phyloP scores from a whole-genome alignment of 2,329 filamentous ascomycete genomes.

The Botrytis paeoniae region DNA sequence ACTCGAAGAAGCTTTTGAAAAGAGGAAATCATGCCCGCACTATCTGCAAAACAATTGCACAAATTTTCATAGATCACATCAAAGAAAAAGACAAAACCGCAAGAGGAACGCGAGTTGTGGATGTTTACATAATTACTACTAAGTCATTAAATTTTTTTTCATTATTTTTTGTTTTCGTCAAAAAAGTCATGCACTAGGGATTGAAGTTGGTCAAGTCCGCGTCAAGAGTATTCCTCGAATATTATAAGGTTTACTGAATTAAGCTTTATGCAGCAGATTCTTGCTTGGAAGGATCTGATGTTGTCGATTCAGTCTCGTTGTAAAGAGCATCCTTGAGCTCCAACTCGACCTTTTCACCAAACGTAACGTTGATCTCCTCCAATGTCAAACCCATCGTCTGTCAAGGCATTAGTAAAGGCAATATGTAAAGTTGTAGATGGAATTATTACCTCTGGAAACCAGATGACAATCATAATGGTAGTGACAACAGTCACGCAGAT shows the following conservation, averaged over 20 bases:
- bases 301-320: background rate
- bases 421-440: background rate
- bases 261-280: background rate
- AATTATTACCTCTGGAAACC: constrained; percentile 32
- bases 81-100: background rate
- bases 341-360: constrained; percentile 34
- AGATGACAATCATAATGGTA: constrained; percentile 29
- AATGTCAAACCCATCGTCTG: constrained; percentile 36
- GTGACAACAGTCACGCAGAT: constrained; percentile 32
- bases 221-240: background rate
- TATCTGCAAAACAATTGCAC: background rate
- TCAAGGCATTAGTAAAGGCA: background rate
- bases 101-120: background rate
- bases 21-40: background rate
- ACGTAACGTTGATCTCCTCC: constrained; percentile 37
- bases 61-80: background rate
- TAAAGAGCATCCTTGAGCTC: constrained; percentile 13
- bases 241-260: too few relatives aligned
- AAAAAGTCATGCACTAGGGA: background rate
- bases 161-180: background rate
- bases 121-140: background rate
- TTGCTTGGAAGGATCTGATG: background rate
- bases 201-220: background rate
- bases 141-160: background rate
- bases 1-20: background rate